Percentiles rank a stretch among this genome's conserved stretches.
Conservation (phyloP, 108 stramenopile genomes). For the Nannochloropsis granulata region DNA sequence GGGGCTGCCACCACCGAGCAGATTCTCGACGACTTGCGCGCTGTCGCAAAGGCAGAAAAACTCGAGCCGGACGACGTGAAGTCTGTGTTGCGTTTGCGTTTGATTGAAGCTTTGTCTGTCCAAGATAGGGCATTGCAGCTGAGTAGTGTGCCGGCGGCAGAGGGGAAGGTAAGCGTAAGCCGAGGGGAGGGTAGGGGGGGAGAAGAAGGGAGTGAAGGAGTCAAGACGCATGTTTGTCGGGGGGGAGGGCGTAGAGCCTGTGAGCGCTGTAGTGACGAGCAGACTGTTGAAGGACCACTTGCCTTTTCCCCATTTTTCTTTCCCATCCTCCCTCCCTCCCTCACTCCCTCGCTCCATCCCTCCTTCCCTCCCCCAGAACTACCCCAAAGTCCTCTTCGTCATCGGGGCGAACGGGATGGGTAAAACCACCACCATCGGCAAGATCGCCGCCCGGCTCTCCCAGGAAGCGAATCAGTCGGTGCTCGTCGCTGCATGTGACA, state of each 20-base stretch:
- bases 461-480: conserved; percentile 52
- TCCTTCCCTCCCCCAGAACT: not conserved
- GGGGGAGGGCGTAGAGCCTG: no score
- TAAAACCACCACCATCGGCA: conserved; percentile 86
- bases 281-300: no score
- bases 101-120: conserved; percentile 13
- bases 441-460: conserved; percentile 62
- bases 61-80: conserved; percentile 25
- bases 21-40: conserved; percentile 28
- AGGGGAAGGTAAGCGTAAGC: not conserved
- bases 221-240: not conserved
- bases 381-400: conserved; percentile 27
- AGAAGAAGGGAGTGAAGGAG: not conserved
- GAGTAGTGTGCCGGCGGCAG: not conserved
- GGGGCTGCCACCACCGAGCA: conserved; percentile 20
- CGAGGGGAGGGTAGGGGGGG: not conserved
- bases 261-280: no score
- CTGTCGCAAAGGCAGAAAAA: not conserved
- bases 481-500: conserved; percentile 77
- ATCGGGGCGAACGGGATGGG: conserved; percentile 59
- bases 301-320: no score
- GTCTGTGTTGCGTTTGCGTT: conserved; percentile 8
- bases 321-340: no score
- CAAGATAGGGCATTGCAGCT: not conserved
- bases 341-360: not conserved